These are phyloP conservation scores for Sporothrix brunneoviolacea DNA, from an alignment of 2,329 filamentous ascomycete species.

Conservation along the genomic window DNA sequence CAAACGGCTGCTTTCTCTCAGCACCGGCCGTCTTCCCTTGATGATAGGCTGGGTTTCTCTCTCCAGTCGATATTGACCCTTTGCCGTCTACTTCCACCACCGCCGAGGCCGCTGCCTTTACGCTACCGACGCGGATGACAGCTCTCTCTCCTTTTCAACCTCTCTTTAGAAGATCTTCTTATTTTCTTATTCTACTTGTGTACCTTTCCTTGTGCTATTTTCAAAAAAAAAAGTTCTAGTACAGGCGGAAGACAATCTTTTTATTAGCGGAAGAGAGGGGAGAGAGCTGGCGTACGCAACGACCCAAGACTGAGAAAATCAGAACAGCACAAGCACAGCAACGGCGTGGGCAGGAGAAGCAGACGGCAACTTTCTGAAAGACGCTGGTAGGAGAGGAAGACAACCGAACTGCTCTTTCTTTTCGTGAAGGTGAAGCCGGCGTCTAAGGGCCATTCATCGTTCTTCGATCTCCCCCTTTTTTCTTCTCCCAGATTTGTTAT, in stretches of 20 bases:
- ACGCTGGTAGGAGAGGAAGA: too few relatives aligned
- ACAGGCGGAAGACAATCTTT: neutral
- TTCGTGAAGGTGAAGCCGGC: neutral
- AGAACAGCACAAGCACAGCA: too few relatives aligned
- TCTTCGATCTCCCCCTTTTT: neutral
- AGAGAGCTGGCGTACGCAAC: neutral
- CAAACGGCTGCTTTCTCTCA: neutral
- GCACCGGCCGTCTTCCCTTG: neutral
- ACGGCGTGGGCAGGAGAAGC: too few relatives aligned
- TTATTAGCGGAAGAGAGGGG: neutral
- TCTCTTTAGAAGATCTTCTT: neutral
- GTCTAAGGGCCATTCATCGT: slow-evolving; percentile 1
- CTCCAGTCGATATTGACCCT: slow-evolving; percentile 6
- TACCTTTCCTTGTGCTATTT: neutral
- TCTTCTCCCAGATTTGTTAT: neutral
- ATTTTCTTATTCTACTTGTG: neutral
- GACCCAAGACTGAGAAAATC: neutral
- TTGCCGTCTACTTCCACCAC: neutral
- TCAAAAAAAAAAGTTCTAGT: neutral
- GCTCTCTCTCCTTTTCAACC: neutral
- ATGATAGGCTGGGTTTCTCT: slow-evolving; percentile 4
- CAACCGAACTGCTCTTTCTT: too few relatives aligned
- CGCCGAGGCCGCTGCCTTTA: slow-evolving; percentile 1
- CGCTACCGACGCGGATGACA: neutral
- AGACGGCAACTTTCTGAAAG: too few relatives aligned